Conservation (phyloP, 2,329 filamentous ascomycete species). For the Nigrospora oryzae region DNA sequence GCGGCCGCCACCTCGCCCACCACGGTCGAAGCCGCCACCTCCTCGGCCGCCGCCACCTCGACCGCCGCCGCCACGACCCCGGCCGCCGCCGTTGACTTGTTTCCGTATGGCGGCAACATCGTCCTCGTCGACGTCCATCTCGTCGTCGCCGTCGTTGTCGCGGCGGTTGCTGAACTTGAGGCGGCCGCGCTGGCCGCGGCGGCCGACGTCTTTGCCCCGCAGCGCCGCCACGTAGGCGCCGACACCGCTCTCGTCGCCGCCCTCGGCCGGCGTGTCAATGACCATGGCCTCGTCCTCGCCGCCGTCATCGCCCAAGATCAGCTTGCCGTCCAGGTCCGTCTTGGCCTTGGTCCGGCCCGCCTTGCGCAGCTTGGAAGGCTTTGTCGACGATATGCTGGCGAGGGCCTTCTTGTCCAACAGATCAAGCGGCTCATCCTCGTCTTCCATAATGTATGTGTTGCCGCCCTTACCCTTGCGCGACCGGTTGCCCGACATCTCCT, state of each 20-base stretch:
- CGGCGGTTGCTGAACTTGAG: slow-evolving; percentile 64
- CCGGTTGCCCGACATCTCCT: slow-evolving; percentile 39
- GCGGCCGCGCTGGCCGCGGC: slow-evolving; percentile 56
- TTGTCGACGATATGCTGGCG: slow-evolving; percentile 87
- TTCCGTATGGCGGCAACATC: slow-evolving; percentile 41
- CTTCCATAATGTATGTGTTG: slow-evolving; percentile 83
- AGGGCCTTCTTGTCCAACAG: slow-evolving; percentile 82
- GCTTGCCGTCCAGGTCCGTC: slow-evolving; percentile 69
- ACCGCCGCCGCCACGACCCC: neutral
- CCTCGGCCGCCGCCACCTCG: neutral
- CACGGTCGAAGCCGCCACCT: neutral
- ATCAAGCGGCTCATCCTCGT: slow-evolving; percentile 91
- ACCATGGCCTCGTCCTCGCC: slow-evolving; percentile 51
- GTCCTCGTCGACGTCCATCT: slow-evolving; percentile 39
- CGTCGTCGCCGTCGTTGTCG: slow-evolving; percentile 30
- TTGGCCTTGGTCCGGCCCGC: slow-evolving; percentile 51
- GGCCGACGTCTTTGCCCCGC: slow-evolving; percentile 57
- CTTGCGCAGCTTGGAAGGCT: slow-evolving; percentile 59
- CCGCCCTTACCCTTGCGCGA: slow-evolving; percentile 41
- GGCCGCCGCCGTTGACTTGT: slow-evolving; percentile 25
- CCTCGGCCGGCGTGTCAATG: slow-evolving; percentile 41
- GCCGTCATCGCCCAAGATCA: slow-evolving; percentile 59
- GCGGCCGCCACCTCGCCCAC: slow-evolving; percentile 4
- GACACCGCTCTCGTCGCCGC: slow-evolving; percentile 44
- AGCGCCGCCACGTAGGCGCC: slow-evolving; percentile 63